A percentile compares a stretch with the other conserved stretches of the same genome.
Conservation (phyloP, 306 rosid genomes). For the Sicyos baderoa region DNA sequence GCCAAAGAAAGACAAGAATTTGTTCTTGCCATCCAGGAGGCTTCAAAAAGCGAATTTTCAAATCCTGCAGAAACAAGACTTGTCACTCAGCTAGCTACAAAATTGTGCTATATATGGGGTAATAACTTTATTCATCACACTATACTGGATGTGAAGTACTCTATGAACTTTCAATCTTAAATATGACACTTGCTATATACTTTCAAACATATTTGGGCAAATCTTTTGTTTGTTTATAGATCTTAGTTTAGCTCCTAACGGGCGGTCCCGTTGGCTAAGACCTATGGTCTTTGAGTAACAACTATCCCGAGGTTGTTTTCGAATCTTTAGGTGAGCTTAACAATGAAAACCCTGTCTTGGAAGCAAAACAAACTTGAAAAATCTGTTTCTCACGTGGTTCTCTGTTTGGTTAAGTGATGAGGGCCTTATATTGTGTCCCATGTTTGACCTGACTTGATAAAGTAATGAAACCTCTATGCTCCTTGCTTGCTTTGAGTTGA, state of each 20-base stretch:
- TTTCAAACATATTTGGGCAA: not conserved
- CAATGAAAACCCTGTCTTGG: not conserved
- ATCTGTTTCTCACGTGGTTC: not conserved
- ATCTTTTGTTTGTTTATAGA: not conserved
- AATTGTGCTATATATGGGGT: constrained; percentile 63
- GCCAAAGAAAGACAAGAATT: constrained; percentile 51
- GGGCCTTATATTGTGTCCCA: not conserved
- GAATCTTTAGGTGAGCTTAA: not conserved
- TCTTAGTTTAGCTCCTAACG: not conserved
- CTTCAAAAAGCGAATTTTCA: constrained; percentile 40
- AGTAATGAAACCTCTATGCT: not conserved
- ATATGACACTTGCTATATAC: not conserved
- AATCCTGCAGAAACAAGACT: constrained; percentile 54
- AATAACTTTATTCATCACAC: constrained; percentile 25
- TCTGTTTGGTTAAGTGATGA: not conserved
- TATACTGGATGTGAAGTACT: not conserved
- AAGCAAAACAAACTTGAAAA: not conserved
- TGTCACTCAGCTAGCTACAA: constrained; percentile 45
- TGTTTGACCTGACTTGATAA: not conserved
- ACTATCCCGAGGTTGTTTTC: not conserved
- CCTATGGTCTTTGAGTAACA: not conserved
- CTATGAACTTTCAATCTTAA: not conserved
- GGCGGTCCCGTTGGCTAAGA: not conserved
- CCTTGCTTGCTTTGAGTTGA: not conserved
- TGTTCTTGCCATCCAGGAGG: constrained; percentile 53